Percentiles rank a stretch among this genome's conserved stretches.
These are phyloP conservation scores for Sanguinoderma infundibulare DNA, from an alignment of 1,284 basidiomycete genomes.

Conservation along the genomic window DNA sequence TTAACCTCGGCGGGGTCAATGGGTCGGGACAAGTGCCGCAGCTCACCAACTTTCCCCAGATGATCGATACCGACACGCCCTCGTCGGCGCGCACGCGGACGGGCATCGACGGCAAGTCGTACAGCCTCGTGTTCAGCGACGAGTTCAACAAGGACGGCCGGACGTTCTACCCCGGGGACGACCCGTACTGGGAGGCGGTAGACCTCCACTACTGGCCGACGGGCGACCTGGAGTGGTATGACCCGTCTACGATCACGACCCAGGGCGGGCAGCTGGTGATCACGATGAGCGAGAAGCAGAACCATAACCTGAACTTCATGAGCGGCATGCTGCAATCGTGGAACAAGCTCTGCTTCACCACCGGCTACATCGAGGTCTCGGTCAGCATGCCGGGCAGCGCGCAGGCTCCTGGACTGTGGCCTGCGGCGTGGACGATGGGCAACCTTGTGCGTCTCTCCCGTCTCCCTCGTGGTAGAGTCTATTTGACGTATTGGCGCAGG, in stretches of 20 bases:
- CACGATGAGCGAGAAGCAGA: conserved; percentile 64
- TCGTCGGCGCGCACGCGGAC: conserved; percentile 45
- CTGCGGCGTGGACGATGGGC: conserved; percentile 54
- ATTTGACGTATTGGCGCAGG: conserved; percentile 41
- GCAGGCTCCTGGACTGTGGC: conserved; percentile 73
- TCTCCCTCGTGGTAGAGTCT: conserved; percentile 34
- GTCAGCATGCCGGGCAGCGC: conserved; percentile 82
- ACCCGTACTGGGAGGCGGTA: conserved; percentile 78
- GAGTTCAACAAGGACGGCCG: conserved; percentile 87
- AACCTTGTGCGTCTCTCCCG: conserved; percentile 46
- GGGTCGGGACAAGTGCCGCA: conserved; percentile 71
- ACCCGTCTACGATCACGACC: conserved; percentile 75
- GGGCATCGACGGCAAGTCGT: conserved; percentile 75
- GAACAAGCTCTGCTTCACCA: conserved; percentile 96
- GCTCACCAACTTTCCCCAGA: conserved; percentile 55
- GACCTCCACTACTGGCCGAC: conserved; percentile 83
- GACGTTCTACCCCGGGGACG: conserved; percentile 80
- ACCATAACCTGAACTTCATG: conserved; percentile 78
- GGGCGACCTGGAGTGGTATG: conserved; percentile 86
- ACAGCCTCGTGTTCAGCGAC: conserved; percentile 89
- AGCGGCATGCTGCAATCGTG: conserved; percentile 84
- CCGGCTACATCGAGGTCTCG: conserved; percentile 85
- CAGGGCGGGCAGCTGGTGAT: conserved; percentile 77
- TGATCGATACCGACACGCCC: conserved; percentile 78
- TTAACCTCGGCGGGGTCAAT: conserved; percentile 79